phyloP scores from a whole-genome alignment of 306 rosid genomes.

The Rosa rugosa region DNA sequence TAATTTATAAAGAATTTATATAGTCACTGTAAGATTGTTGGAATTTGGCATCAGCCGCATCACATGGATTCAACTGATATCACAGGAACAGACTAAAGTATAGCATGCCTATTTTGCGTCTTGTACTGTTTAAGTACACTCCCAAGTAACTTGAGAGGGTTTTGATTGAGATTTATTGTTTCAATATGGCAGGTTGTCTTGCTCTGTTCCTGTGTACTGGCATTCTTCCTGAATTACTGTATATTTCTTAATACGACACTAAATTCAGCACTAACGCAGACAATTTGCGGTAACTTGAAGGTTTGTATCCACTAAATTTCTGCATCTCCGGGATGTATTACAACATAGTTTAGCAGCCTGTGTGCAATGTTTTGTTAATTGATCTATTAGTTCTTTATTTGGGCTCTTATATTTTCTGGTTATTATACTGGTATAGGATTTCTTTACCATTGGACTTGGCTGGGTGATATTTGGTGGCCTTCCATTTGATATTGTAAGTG shows the following conservation, averaged over 20 bases:
- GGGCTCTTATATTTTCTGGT: no score
- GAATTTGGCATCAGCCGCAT: neutral
- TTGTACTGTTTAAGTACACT: no score
- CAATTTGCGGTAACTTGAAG: slow-evolving; percentile 95
- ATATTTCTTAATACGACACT: slow-evolving; percentile 92
- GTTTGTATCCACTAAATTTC: slow-evolving; percentile 41
- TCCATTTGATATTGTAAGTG: slow-evolving; percentile 64
- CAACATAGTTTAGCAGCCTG: no score
- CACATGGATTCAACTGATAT: neutral
- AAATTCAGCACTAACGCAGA: slow-evolving; percentile 88
- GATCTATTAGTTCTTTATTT: no score
- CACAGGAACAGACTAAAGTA: neutral
- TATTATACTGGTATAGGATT: no score
- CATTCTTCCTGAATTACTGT: slow-evolving; percentile 94
- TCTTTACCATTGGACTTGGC: no score
- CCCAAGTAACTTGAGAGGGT: no score
- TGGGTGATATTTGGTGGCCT: no score
- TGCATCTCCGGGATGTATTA: neutral
- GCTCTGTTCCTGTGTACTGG: slow-evolving; percentile 77
- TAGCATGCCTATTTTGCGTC: slow-evolving; percentile 17
- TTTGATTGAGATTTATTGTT: no score
- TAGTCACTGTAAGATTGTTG: neutral
- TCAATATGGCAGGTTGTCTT: no score
- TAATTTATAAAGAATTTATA: neutral
- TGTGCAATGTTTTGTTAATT: no score